Base-by-base conservation (phyloP, 352 stramenopile genomes). In the Globisporangium viniferum region DNA sequence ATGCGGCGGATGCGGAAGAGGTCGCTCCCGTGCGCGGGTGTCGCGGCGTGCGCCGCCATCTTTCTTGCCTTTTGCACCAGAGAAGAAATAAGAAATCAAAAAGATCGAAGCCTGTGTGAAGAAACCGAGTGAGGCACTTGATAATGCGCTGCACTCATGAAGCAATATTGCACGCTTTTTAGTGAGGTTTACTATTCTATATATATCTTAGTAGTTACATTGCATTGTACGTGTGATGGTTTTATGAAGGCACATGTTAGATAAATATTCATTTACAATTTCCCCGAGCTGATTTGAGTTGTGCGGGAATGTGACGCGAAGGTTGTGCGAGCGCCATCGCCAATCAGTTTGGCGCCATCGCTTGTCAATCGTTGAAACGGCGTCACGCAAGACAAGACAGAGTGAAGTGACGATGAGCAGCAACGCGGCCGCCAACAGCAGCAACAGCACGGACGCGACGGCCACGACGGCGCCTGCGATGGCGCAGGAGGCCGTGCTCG, bases 1-100 rank as follows among this genome's bases (percentile, higher is more conserved):
- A 90, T 85, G 68, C 85, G 85, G 20, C 72, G 84, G 72, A 94
- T 91, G 73, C 82, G 75, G 76, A 94, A 94, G 67, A 94, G 74
- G 57, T 79, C 84, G 71, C 76, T 84, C n/a, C 77, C 79, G 31
- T 81, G 71, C 41, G 74, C 79, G 31, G 80, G 71, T 27, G 74
- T 49, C 41, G 73, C 67, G 35, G 73, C 67, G 35, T 51, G 33
- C 48, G 51, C 33, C 60, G 58, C 31, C 31, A 33, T 33, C 31
- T 33, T 33, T 66, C 15, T 49, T 33, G 33, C 5, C 6, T 33
- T 14, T 10, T 24, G 24, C 24, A 24, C 24, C 24, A 24, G 55
- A 46, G 56, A 48, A 61, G 7, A 7, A 51, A 51, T 2, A 22
- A 46, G 29, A 44, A 60, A 41, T 60, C 55, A 36, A 39, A 59